Base-by-base conservation (phyloP, 208 protist genomes). In the Herpetomonas muscarum region DNA sequence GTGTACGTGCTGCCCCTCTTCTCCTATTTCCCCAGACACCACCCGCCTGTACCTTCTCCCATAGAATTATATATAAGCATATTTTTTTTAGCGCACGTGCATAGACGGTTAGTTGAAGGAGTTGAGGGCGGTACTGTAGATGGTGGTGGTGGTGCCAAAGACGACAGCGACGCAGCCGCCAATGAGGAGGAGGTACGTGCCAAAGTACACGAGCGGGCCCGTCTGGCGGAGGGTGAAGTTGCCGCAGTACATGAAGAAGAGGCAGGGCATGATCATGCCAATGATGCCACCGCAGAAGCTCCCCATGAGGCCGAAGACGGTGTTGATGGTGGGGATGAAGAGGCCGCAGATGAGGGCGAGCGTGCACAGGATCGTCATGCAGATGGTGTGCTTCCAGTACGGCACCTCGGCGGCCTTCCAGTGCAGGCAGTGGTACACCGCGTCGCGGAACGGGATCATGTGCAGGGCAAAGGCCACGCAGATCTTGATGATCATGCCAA, bases 231-330 rank as follows among this genome's bases (percentile, higher is more conserved):
- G 15, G 17, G 61, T 72, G 55, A 63, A 85, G 56, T 62, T 28
- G 31, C 77, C 74, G n/a, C 62, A 58, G 52, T 89, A 85, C 71
- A 89, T 89, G 45, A 73, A 64, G 56, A 85, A 76, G 9, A 89
- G 62, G 1, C 77, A 64, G 0, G 74, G 74, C 19, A 83, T 76
- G 56, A 86, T 78, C 50, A 83, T 72, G 30, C 78, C 71, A 28
- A 85, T 81, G 46, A 81, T 67, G 21, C 67, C 72, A 15, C 75
- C 71, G 56, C 72, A 85, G 56, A 90, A 62, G 34, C 64, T 56
- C 15, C 78, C 77, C 12, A 72, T 42, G 3, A 90, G 55, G 25
- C 69, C 69, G 47, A 90, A 69, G 2, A 79, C 78, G 10, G 65
- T 74, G 49, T 70, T 76, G 26, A 81, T 58, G 29, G 30, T 61